Percentiles rank a stretch among this genome's conserved stretches.
phyloP scores from a whole-genome alignment of 78 protist genomes.

The slime mould (Dictyostelium discoideum) region DNA sequence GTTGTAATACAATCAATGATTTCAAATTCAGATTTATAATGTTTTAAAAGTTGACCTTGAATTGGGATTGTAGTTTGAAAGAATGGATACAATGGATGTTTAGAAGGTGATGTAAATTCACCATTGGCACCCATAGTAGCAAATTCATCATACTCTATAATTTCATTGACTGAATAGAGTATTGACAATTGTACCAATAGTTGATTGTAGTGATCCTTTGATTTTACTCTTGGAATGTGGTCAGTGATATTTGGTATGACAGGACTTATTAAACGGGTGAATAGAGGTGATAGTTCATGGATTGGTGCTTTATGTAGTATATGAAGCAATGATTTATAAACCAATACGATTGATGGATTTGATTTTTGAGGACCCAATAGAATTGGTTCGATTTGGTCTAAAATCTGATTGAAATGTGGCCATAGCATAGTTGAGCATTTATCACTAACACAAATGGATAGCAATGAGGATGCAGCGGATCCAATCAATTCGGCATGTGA shows the following conservation, averaged over 20 bases:
- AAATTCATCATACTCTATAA: conserved; percentile 33
- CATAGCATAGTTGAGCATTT: background rate
- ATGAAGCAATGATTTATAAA: conserved; percentile 21
- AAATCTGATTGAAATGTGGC: conserved; percentile 9
- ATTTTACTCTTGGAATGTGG: background rate
- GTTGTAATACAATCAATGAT: background rate
- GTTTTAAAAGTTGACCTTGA: background rate
- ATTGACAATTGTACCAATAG: background rate
- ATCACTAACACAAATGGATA: conserved; percentile 6
- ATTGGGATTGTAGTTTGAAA: conserved; percentile 9
- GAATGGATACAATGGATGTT: conserved; percentile 6
- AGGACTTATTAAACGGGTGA: conserved; percentile 9
- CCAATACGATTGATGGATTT: background rate
- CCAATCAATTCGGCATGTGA: background rate
- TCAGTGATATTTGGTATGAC: background rate
- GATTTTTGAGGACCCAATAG: background rate
- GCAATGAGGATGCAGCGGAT: background rate
- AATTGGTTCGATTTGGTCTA: conserved; percentile 13
- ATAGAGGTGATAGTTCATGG: conserved; percentile 20
- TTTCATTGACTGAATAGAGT: background rate
- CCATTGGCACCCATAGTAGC: background rate
- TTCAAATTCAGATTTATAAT: background rate
- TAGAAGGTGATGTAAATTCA: background rate
- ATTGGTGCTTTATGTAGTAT: background rate
- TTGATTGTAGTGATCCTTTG: background rate